Percentiles rank a stretch among this genome's conserved stretches.
Evolutionary conservation across 2,329 filamentous ascomycete species (phyloP).

Genomic region (Fusarium gaditjirri): DNA sequence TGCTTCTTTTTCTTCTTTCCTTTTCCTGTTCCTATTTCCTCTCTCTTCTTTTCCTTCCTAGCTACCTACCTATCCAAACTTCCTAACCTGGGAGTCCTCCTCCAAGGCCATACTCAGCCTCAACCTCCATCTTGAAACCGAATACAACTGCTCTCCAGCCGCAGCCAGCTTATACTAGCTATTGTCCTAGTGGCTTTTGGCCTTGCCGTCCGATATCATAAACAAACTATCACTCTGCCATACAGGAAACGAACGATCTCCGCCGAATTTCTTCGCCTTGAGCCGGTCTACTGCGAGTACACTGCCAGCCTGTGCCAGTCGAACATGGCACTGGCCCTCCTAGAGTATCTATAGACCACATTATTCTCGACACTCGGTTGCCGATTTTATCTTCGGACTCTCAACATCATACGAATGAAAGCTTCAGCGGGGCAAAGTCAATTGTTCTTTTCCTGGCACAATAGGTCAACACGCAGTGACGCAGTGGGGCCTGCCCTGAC

Average conservation of each 20-base stretch:
- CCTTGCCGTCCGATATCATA: constrained; percentile 9
- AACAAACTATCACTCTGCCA: not conserved
- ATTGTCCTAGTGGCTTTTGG: not conserved
- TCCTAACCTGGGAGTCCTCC: constrained; percentile 5
- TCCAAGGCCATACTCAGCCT: constrained; percentile 11
- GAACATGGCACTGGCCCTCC: constrained; percentile 42
- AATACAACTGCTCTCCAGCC: constrained; percentile 22
- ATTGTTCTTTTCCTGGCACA: constrained; percentile 27
- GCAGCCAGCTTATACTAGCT: constrained; percentile 4
- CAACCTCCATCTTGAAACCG: constrained; percentile 8
- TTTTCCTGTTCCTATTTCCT: not conserved
- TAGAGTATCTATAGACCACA: constrained; percentile 28
- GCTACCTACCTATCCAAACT: constrained; percentile 12
- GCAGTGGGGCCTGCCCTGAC: constrained; percentile 4
- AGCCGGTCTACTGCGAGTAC: constrained; percentile 21
- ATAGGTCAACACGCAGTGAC: not conserved
- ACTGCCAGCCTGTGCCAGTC: constrained; percentile 26
- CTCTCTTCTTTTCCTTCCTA: constrained; percentile 16
- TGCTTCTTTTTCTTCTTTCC: constrained; percentile 37
- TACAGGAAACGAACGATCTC: constrained; percentile 10
- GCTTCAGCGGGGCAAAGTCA: constrained; percentile 1
- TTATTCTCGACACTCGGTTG: constrained; percentile 20
- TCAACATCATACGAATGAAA: constrained; percentile 5
- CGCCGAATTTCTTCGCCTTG: constrained; percentile 17
- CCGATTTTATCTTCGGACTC: not conserved